These are phyloP conservation scores for Lomentospora prolificans DNA, from an alignment of 2,329 filamentous ascomycete species.

Conservation along the genomic window DNA sequence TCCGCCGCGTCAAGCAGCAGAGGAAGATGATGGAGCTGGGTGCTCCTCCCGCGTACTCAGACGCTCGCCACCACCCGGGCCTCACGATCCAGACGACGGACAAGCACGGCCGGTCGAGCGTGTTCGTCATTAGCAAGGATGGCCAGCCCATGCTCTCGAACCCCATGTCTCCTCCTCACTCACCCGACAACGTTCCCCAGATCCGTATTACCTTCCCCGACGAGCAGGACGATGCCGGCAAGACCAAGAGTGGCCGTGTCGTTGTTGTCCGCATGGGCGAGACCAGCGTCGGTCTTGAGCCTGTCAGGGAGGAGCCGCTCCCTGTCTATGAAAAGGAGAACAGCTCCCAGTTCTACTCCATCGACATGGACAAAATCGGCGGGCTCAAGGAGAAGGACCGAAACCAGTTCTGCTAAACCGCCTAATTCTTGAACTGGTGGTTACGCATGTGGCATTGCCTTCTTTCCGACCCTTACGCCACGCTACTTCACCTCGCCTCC, in stretches of 20 bases:
- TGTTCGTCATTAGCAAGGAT: slow-evolving; percentile 73
- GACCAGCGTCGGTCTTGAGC: slow-evolving; percentile 77
- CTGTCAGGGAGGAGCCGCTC: slow-evolving; percentile 67
- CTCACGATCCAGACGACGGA: slow-evolving; percentile 49
- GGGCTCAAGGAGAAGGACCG: slow-evolving; percentile 83
- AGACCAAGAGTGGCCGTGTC: slow-evolving; percentile 73
- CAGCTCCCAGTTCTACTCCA: slow-evolving; percentile 74
- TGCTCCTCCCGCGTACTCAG: slow-evolving; percentile 61
- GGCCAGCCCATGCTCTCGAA: slow-evolving; percentile 65
- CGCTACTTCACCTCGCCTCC: not conserved
- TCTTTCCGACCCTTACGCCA: slow-evolving; percentile 4
- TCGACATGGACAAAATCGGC: slow-evolving; percentile 90
- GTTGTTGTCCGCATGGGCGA: slow-evolving; percentile 89
- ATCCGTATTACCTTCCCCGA: slow-evolving; percentile 98
- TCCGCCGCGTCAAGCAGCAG: slow-evolving; percentile 54
- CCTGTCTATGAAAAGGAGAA: slow-evolving; percentile 83
- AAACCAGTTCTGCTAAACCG: slow-evolving; percentile 24
- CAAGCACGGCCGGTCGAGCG: slow-evolving; percentile 48
- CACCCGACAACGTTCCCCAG: slow-evolving; percentile 78
- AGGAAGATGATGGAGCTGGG: slow-evolving; percentile 34
- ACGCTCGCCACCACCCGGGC: slow-evolving; percentile 40
- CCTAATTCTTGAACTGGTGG: not conserved
- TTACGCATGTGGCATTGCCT: not conserved
- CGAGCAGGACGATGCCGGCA: slow-evolving; percentile 80
- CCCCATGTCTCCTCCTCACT: slow-evolving; percentile 64